Evolutionary conservation across 768 basidiomycete species (phyloP).

Genomic region (Auricularia cornea): DNA sequence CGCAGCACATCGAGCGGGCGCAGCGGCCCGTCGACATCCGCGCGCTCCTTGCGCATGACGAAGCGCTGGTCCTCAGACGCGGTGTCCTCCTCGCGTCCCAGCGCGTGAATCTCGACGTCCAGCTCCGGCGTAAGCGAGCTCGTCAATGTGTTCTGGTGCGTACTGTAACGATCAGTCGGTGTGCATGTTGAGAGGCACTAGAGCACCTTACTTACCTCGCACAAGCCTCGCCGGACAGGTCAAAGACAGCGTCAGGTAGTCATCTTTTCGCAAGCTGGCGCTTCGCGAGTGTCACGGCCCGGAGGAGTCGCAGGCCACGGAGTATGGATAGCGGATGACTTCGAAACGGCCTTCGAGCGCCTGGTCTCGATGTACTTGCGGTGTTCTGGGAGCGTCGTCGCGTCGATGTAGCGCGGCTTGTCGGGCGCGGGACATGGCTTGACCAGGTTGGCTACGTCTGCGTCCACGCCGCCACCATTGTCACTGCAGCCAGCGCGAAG

Average conservation of each 20-base stretch:
- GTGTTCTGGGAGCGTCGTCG: conserved; percentile 89
- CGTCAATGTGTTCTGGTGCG: conserved; percentile 90
- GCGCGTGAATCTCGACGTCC: conserved; percentile 89
- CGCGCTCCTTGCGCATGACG: conserved; percentile 50
- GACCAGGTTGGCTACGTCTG: conserved; percentile 81
- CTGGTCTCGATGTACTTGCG: conserved; percentile 85
- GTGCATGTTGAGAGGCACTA: background rate
- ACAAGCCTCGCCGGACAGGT: conserved; percentile 87
- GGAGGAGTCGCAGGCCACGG: conserved; percentile 83
- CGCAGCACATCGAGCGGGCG: conserved; percentile 76
- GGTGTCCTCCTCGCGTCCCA: conserved; percentile 85
- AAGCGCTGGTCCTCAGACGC: conserved; percentile 79
- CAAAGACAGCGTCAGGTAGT: conserved; percentile 81
- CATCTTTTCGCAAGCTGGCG: conserved; percentile 81
- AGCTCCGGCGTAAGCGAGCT: conserved; percentile 85
- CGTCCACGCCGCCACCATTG: conserved; percentile 81
- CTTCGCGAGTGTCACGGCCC: conserved; percentile 84
- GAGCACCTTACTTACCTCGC: conserved; percentile 46
- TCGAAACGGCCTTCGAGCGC: conserved; percentile 89
- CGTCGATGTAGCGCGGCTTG: conserved; percentile 62
- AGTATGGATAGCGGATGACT: conserved; percentile 86
- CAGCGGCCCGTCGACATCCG: conserved; percentile 78
- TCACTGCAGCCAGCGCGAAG: conserved; percentile 81
- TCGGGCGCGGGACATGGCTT: conserved; percentile 88
- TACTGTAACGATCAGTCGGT: conserved; percentile 33